Percentiles rank a stretch among this genome's conserved stretches.
Evolutionary conservation across 176 grass and related monocot genomes (phyloP).

Genomic region (Triticum urartu): DNA sequence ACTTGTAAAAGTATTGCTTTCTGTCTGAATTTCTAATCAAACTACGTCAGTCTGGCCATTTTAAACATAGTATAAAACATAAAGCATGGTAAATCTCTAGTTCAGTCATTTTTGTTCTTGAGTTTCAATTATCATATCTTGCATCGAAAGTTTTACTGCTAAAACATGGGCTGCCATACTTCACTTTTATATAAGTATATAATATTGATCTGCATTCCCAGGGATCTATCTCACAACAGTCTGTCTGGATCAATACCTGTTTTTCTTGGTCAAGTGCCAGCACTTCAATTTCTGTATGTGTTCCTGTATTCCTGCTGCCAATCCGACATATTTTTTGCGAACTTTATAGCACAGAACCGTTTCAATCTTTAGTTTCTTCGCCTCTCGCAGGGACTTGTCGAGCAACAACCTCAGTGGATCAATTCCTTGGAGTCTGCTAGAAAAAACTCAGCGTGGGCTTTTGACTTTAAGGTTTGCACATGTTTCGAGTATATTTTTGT

Average conservation of each 20-base stretch:
- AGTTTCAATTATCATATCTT: background rate
- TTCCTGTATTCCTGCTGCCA: background rate
- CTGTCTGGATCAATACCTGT: constrained; percentile 36
- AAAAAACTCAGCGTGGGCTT: constrained; percentile 24
- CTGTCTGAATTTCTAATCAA: background rate
- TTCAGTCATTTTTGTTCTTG: background rate
- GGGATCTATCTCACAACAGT: constrained; percentile 45
- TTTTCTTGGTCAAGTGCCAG: constrained; percentile 6
- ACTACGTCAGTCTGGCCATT: background rate
- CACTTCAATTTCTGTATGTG: constrained; percentile 43
- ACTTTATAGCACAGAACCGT: background rate
- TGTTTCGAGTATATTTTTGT: background rate
- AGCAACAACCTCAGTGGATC: constrained; percentile 43
- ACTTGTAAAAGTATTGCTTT: background rate
- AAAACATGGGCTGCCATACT: background rate
- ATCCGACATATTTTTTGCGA: background rate
- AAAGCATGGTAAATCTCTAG: background rate
- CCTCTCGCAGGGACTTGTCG: constrained; percentile 42
- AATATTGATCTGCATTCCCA: background rate
- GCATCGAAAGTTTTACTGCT: background rate
- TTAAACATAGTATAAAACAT: background rate
- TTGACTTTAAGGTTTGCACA: constrained; percentile 28
- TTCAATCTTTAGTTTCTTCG: background rate
- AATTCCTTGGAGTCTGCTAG: constrained; percentile 31
- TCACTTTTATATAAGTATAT: background rate